These are phyloP conservation scores for Tetracentron sinense DNA, from an alignment of 164 flowering plant species.

Conservation along the genomic window DNA sequence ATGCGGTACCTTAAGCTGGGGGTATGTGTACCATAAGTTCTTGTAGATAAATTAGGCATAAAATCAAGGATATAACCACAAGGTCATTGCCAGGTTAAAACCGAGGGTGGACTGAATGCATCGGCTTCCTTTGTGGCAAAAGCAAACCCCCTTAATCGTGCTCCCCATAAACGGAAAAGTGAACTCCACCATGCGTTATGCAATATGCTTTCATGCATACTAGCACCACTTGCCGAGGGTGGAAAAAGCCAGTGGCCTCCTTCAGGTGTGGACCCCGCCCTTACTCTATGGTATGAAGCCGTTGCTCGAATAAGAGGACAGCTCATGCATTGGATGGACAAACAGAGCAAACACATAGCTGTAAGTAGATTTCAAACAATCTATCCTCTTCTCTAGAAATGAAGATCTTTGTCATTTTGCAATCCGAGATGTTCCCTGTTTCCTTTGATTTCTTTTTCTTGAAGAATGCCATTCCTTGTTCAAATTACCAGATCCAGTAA, in stretches of 20 bases:
- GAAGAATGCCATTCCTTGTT: not conserved
- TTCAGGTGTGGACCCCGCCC: constrained; percentile 83
- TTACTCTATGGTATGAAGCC: constrained; percentile 96
- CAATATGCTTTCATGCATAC: constrained; percentile 97
- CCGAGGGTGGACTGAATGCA: constrained; percentile 97
- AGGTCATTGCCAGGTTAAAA: constrained; percentile 64
- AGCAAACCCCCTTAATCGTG: constrained; percentile 93
- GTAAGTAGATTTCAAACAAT: constrained; percentile 43
- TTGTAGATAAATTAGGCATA: not conserved
- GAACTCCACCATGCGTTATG: constrained; percentile 96
- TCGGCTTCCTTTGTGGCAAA: constrained; percentile 98
- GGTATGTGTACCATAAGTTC: constrained; percentile 41
- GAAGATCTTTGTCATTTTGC: not conserved
- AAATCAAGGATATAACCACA: constrained; percentile 16
- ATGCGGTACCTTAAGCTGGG: constrained; percentile 99
- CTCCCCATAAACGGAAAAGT: constrained; percentile 93
- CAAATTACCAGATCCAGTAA: not conserved
- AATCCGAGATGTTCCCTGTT: not conserved
- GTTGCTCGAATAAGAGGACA: constrained; percentile 80
- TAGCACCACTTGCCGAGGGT: constrained; percentile 98
- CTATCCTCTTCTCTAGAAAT: not conserved
- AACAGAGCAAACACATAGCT: constrained; percentile 93
- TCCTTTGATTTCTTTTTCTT: not conserved
- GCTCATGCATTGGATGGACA: constrained; percentile 96
- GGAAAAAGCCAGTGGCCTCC: constrained; percentile 99